Percentiles rank a stretch among this genome's conserved stretches.
Conservation (phyloP, 768 basidiomycete genomes). For the Suillus fuscotomentosus region DNA sequence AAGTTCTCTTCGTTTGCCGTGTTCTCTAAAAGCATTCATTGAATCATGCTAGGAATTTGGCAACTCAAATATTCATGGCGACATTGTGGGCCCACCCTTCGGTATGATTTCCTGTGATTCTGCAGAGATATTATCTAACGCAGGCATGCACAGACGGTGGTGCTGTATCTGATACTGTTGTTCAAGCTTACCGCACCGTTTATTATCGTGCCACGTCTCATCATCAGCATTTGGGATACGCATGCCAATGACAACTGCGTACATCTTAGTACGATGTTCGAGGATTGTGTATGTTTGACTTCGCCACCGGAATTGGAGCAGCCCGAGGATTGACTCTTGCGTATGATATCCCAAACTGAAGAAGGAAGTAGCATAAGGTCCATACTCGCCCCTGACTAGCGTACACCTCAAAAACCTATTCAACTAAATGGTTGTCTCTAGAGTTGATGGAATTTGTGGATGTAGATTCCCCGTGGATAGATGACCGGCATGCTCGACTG, state of each 20-base stretch:
- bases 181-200: background rate
- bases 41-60: background rate
- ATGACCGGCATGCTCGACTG: background rate
- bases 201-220: background rate
- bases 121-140: background rate
- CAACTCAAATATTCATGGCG: background rate
- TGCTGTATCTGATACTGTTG: background rate
- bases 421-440: background rate
- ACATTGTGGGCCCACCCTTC: background rate
- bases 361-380: background rate
- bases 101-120: background rate
- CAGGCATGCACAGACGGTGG: background rate
- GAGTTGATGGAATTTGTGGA: background rate
- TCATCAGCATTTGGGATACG: background rate
- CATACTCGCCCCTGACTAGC: background rate
- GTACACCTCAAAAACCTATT: background rate
- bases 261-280: background rate
- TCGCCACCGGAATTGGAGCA: background rate
- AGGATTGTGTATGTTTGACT: background rate
- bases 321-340: background rate
- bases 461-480: background rate
- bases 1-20: background rate
- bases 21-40: background rate
- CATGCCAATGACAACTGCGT: background rate
- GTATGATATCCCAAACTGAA: background rate